Conservation (phyloP, 495 filamentous ascomycete species). For the Hyphodiscus hymeniophilus region DNA sequence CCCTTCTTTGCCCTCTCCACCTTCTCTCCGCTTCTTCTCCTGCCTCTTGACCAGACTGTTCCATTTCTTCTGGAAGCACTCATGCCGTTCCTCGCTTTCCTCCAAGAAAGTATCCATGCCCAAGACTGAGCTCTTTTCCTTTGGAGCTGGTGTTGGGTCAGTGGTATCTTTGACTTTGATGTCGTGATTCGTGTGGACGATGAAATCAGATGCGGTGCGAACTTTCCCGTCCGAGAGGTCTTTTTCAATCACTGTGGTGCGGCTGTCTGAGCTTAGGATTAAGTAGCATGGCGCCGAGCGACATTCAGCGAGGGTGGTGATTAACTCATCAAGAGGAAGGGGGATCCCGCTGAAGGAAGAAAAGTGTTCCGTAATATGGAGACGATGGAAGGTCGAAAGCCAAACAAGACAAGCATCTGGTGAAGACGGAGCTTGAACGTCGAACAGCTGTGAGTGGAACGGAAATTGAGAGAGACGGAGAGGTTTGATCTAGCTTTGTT, state of each 20-base stretch:
- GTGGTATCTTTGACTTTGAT: conserved; percentile 7
- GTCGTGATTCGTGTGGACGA: conserved; percentile 51
- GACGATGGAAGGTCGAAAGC: conserved; percentile 46
- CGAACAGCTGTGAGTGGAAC: conserved; percentile 43
- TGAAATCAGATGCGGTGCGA: conserved; percentile 37
- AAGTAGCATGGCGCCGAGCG: conserved; percentile 51
- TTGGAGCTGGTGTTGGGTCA: conserved; percentile 9
- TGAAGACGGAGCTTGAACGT: conserved; percentile 27
- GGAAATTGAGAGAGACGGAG: conserved; percentile 57
- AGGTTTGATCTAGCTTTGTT: conserved; percentile 29
- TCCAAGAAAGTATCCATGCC: conserved; percentile 30
- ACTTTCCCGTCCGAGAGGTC: conserved; percentile 38
- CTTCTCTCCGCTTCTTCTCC: conserved; percentile 7
- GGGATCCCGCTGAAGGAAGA: conserved; percentile 22
- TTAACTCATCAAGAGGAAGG: conserved; percentile 24
- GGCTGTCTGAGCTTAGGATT: conserved; percentile 41
- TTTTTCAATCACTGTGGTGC: conserved; percentile 46
- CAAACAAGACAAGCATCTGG: conserved; percentile 47
- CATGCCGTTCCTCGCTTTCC: conserved; percentile 31
- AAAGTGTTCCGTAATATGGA: conserved; percentile 40
- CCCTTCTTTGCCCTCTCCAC: neutral
- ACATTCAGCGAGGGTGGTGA: conserved; percentile 25
- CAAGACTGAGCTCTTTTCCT: conserved; percentile 16
- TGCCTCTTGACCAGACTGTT: conserved; percentile 21
- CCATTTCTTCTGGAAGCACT: conserved; percentile 35